Conservation (phyloP, 441 rosid species). For the Aleurites moluccanus region DNA sequence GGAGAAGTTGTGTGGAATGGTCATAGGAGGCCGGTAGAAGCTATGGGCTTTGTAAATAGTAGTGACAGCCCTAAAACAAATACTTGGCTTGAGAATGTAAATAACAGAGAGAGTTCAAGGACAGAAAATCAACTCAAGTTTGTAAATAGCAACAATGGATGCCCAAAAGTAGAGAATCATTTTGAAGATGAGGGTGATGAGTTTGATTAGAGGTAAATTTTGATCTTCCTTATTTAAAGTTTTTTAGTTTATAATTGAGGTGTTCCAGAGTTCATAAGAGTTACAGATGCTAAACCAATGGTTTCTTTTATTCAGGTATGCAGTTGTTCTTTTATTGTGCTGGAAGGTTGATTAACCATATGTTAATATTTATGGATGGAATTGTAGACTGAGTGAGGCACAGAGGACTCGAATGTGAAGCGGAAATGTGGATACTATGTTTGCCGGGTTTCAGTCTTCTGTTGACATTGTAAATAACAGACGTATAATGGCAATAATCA, state of each 20-base stretch:
- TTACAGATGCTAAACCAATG: background rate
- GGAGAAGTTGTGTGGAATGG: conserved; percentile 38
- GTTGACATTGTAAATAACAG: conserved; percentile 39
- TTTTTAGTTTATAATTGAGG: background rate
- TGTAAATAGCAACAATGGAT: conserved; percentile 52
- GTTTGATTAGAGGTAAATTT: conserved; percentile 55
- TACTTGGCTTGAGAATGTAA: conserved; percentile 51
- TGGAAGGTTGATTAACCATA: conserved; percentile 32
- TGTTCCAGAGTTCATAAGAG: background rate
- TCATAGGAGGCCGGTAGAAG: conserved; percentile 32
- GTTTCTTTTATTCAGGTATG: conserved; percentile 38
- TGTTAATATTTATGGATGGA: conserved; percentile 38
- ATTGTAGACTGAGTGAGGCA: conserved; percentile 27
- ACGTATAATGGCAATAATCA: conserved; percentile 22
- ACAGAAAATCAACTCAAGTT: conserved; percentile 47
- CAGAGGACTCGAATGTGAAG: conserved; percentile 23
- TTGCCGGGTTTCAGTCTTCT: conserved; percentile 24
- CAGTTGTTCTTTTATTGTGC: conserved; percentile 44
- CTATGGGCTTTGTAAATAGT: conserved; percentile 48
- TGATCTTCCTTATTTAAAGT: conserved; percentile 8
- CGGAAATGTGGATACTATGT: conserved; percentile 31
- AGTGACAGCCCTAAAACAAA: conserved; percentile 28
- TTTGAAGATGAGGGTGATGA: conserved; percentile 56
- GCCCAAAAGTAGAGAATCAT: conserved; percentile 46
- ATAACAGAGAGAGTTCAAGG: conserved; percentile 48